Conservation (phyloP, 257 asterid genomes). For the Capsicum rhomboideum region DNA sequence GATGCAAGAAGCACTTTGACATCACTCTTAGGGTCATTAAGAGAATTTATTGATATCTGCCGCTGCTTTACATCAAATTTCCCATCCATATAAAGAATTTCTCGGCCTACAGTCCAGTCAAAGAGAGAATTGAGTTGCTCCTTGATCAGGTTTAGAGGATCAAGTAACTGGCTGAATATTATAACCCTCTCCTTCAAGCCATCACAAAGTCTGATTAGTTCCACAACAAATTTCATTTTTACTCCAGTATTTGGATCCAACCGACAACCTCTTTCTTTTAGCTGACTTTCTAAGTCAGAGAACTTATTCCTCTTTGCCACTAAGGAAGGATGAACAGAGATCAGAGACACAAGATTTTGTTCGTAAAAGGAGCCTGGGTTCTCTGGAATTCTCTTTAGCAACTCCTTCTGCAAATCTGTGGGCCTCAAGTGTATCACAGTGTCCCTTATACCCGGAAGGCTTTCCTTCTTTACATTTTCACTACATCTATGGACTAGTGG, state of each 20-base stretch:
- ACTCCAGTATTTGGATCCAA: slow-evolving; percentile 41
- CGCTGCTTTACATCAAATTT: slow-evolving; percentile 21
- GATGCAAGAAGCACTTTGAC: slow-evolving; percentile 73
- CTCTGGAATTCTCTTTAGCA: slow-evolving; percentile 7
- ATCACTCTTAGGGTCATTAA: slow-evolving; percentile 35
- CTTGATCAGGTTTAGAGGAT: slow-evolving; percentile 40
- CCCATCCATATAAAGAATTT: slow-evolving; percentile 57
- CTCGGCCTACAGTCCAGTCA: slow-evolving; percentile 48
- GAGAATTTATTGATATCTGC: slow-evolving; percentile 29
- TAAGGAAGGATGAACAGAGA: slow-evolving; percentile 63
- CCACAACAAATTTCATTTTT: slow-evolving; percentile 44
- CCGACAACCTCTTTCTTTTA: slow-evolving; percentile 7
- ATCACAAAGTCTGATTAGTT: slow-evolving; percentile 33
- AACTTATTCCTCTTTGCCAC: slow-evolving; percentile 27
- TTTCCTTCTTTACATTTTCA: slow-evolving; percentile 45
- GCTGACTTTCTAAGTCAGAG: neutral
- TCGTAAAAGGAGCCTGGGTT: slow-evolving; percentile 14
- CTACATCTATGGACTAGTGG: slow-evolving; percentile 60
- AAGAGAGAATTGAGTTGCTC: slow-evolving; percentile 25
- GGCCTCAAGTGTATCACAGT: slow-evolving; percentile 40
- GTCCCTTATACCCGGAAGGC: slow-evolving; percentile 59
- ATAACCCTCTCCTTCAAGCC: slow-evolving; percentile 41
- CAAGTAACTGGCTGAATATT: slow-evolving; percentile 45
- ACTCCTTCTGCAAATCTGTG: slow-evolving; percentile 38
- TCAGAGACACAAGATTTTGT: slow-evolving; percentile 31